Base-by-base conservation (phyloP, 345 rosid species). In the Carallia pectinifolia region DNA sequence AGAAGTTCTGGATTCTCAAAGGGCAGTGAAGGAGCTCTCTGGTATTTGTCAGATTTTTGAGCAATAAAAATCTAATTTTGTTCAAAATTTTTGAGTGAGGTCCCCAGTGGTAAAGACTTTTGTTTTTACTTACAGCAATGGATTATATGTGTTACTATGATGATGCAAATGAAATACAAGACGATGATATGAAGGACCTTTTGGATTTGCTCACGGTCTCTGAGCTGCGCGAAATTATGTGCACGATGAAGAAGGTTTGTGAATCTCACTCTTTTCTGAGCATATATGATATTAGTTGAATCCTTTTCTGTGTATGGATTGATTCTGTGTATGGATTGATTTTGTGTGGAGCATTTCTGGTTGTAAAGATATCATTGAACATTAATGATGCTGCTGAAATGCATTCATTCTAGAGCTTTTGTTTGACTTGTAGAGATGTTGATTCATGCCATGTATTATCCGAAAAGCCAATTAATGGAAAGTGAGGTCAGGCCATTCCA, bases 211-310 rank as follows among this genome's bases (percentile, higher is more conserved):
- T 94, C 40, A 82, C 77, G 4, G 81, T 88, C 66, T 62, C 82
- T 23, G 95, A 94, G 84, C 88, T 94, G 61, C 91, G 80, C 67
- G 96, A 86, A 67, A 87, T 94, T 81, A 71, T 77, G 34, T 65
- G 75, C 70, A 71, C 72, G 52, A 65, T 84, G 47, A 81, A 72
- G 65, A 44, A 44, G 50, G 50, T 12, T 44, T 12, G 50, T 44
- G 50, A 44, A 12, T 10, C 16, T 44, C 50, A 44, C 17, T 0
- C 50, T 44, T 44, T 44, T 44, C 50, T 44, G 50, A 13, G 4
- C 15, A 44, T 15, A 44, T 10, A 12, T 44, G 12, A 44, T 44
- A 44, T 13, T 44, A 44, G 50, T 44, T 44, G 10, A 44, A 44
- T 44, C 5, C 3, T 44, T 10, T 44, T 44, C 17, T 44, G 50